Evolutionary conservation across 495 filamentous ascomycete species (phyloP).

Genomic region (Xylaria cubensis): DNA sequence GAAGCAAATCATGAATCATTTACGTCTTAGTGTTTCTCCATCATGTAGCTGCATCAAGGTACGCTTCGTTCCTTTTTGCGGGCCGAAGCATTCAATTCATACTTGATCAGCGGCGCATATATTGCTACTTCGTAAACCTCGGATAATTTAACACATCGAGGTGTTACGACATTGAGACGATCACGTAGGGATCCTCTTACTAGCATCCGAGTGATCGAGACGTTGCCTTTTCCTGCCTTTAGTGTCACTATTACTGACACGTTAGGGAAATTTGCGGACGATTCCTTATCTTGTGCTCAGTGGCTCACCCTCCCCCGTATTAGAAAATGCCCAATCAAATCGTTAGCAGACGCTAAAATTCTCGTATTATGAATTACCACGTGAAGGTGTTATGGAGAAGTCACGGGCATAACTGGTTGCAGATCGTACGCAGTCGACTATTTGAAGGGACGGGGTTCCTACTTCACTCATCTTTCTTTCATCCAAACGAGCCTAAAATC

Average conservation of each 20-base stretch:
- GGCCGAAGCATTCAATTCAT: not conserved
- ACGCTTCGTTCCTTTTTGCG: not conserved
- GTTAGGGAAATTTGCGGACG: not conserved
- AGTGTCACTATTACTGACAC: not conserved
- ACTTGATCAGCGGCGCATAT: not conserved
- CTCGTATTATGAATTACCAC: conserved; percentile 22
- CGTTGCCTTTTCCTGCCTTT: not conserved
- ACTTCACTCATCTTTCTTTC: not conserved
- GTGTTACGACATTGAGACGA: conserved; percentile 6
- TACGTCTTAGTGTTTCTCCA: not conserved
- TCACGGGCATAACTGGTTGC: conserved; percentile 2
- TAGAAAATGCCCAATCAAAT: conserved; percentile 18
- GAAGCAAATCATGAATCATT: not conserved
- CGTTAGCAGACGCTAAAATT: not conserved
- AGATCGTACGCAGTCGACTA: conserved; percentile 4
- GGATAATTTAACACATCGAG: not conserved
- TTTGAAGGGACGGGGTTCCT: conserved; percentile 16
- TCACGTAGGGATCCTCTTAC: not conserved
- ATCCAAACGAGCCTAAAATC: not conserved
- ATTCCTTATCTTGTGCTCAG: conserved; percentile 2
- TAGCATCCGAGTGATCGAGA: not conserved
- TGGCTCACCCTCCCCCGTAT: not conserved
- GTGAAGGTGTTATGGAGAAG: conserved; percentile 13
- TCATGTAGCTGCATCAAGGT: not conserved
- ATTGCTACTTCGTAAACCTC: not conserved